phyloP scores from a whole-genome alignment of 805 yeast genomes.

The Candida cerambycidarum region DNA sequence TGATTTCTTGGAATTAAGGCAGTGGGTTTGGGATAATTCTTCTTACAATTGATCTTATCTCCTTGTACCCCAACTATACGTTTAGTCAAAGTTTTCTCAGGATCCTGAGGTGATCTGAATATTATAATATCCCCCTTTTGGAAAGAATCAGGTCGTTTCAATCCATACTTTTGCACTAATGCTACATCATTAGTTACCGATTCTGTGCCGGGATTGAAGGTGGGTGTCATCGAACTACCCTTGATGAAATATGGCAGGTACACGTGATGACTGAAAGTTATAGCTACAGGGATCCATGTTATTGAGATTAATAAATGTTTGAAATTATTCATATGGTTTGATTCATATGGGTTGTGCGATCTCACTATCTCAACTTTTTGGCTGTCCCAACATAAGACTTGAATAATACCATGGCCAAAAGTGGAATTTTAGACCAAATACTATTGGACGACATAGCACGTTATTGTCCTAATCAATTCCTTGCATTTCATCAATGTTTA shows the following conservation, averaged over 20 bases:
- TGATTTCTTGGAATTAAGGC: conserved; percentile 75
- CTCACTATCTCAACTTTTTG: neutral
- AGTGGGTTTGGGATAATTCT: conserved; percentile 63
- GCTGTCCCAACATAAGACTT: too few species aligned
- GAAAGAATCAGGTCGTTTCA: conserved; percentile 47
- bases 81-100: conserved; percentile 73
- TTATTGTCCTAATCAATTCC: conserved; percentile 70
- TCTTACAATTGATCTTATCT: conserved; percentile 60
- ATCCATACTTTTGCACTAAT: conserved; percentile 63
- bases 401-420: conserved; percentile 8
- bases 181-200: conserved; percentile 57
- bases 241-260: conserved; percentile 71
- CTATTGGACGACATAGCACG: conserved; percentile 77
- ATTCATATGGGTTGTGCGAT: neutral
- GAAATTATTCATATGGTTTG: conserved; percentile 13
- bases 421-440: conserved; percentile 58
- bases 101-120: conserved; percentile 78
- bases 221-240: conserved; percentile 88
- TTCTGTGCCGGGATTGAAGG: conserved; percentile 68
- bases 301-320: conserved; percentile 29
- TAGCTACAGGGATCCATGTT: conserved; percentile 78
- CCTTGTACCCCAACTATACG: conserved; percentile 76
- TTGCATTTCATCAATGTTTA: conserved; percentile 74
- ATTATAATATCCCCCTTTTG: conserved; percentile 70
- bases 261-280: conserved; percentile 67